A percentile compares a stretch with the other conserved stretches of the same genome.
phyloP scores from a whole-genome alignment of 2,329 filamentous ascomycete species.

The Colletotrichum abscissum region DNA sequence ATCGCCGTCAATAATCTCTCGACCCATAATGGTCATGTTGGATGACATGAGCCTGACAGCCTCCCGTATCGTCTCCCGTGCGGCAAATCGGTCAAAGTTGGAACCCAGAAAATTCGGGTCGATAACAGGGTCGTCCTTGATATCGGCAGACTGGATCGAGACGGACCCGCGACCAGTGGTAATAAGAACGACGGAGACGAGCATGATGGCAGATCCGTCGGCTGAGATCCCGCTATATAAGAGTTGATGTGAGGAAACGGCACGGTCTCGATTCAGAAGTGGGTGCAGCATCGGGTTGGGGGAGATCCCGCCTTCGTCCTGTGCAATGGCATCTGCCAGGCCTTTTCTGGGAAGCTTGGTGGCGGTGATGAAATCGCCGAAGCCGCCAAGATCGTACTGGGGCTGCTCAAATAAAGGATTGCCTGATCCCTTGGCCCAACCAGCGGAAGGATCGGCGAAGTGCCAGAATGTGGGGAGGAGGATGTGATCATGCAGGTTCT shows the following conservation, averaged over 20 bases:
- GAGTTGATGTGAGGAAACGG: constrained; percentile 5
- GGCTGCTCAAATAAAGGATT: constrained; percentile 46
- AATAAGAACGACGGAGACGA: constrained; percentile 38
- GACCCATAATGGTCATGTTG: constrained; percentile 29
- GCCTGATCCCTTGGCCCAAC: constrained; percentile 44
- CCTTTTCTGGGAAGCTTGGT: constrained; percentile 41
- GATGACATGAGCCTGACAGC: constrained; percentile 35
- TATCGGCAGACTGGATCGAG: constrained; percentile 37
- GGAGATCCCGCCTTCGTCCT: constrained; percentile 41
- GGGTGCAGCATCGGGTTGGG: constrained; percentile 41
- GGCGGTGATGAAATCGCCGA: constrained; percentile 50
- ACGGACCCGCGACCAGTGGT: constrained; percentile 43
- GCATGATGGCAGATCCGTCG: constrained; percentile 30
- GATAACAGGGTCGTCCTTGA: constrained; percentile 39
- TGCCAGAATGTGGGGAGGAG: constrained; percentile 50
- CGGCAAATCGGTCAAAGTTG: constrained; percentile 43
- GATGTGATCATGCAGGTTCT: constrained; percentile 62
- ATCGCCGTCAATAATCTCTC: constrained; percentile 38
- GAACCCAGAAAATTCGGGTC: constrained; percentile 46
- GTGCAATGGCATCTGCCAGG: constrained; percentile 45
- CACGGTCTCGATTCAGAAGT: constrained; percentile 42
- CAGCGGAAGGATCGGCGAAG: constrained; percentile 45
- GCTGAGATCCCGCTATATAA: constrained; percentile 10
- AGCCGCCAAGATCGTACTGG: constrained; percentile 49
- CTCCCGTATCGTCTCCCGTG: constrained; percentile 40